Evolutionary conservation across 2,329 filamentous ascomycete species (phyloP).

Genomic region (Fusarium sp.): DNA sequence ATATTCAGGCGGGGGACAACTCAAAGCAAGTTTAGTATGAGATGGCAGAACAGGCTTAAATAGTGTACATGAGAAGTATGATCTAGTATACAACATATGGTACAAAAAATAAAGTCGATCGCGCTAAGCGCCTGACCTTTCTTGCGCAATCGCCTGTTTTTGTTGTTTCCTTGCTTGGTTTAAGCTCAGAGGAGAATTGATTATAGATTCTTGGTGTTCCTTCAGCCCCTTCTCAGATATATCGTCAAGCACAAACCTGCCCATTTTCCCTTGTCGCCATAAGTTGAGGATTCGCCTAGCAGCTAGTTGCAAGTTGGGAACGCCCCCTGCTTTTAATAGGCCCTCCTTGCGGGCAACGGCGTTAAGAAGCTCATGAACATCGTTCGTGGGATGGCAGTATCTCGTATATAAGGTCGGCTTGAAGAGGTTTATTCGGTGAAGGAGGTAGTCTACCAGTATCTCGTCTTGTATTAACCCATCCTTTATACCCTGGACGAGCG

Average conservation of each 20-base stretch:
- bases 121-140: slow-evolving; percentile 50
- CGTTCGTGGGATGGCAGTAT: slow-evolving; percentile 82
- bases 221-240: slow-evolving; percentile 70
- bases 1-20: slow-evolving; percentile 14
- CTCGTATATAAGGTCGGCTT: slow-evolving; percentile 71
- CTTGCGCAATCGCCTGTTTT: slow-evolving; percentile 68
- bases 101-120: slow-evolving; percentile 23
- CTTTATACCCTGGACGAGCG: slow-evolving; percentile 90
- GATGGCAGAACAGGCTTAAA: slow-evolving; percentile 28
- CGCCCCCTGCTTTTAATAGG: slow-evolving; percentile 78
- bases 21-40: slow-evolving; percentile 18
- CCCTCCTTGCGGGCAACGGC: slow-evolving; percentile 80
- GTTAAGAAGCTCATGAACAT: slow-evolving; percentile 78
- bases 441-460: slow-evolving; percentile 88
- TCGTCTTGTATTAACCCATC: slow-evolving; percentile 84
- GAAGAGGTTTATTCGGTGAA: slow-evolving; percentile 82
- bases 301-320: slow-evolving; percentile 76
- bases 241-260: slow-evolving; percentile 83
- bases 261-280: slow-evolving; percentile 83
- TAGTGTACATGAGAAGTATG: slow-evolving; percentile 37
- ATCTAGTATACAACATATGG: slow-evolving; percentile 28
- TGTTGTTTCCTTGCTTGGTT: slow-evolving; percentile 76
- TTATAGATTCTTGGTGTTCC: slow-evolving; percentile 60
- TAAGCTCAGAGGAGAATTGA: slow-evolving; percentile 68
- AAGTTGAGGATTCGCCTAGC: slow-evolving; percentile 84